These are phyloP conservation scores for Daldinia sp. DNA, from an alignment of 2,329 filamentous ascomycete species.

Conservation along the genomic window DNA sequence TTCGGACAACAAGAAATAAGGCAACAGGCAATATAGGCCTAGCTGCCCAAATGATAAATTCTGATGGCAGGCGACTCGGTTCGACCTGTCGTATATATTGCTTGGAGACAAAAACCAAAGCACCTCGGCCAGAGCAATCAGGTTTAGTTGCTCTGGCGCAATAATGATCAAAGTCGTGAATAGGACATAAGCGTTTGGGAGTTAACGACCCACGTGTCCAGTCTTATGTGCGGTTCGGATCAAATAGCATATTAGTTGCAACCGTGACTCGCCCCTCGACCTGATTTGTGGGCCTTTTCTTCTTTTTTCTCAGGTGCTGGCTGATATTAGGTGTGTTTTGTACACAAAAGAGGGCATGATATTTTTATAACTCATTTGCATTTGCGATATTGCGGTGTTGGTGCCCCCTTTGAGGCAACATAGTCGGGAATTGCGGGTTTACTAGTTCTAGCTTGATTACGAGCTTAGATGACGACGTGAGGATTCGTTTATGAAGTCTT, in stretches of 20 bases:
- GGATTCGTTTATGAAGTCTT: neutral
- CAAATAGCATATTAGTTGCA: constrained; percentile 6
- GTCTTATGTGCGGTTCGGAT: constrained; percentile 22
- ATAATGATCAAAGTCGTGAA: constrained; percentile 15
- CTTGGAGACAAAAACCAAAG: constrained; percentile 17
- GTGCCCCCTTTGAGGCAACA: neutral
- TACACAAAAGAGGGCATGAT: neutral
- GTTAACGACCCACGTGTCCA: constrained; percentile 19
- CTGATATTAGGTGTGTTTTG: neutral
- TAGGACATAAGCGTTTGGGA: constrained; percentile 20
- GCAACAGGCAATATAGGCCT: constrained; percentile 20
- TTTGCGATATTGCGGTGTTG: neutral
- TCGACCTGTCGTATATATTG: constrained; percentile 16
- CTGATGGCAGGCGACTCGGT: constrained; percentile 3
- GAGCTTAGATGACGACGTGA: constrained; percentile 2
- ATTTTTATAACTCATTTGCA: neutral
- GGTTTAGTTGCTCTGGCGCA: constrained; percentile 5
- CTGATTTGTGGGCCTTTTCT: neutral
- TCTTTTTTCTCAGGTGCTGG: neutral
- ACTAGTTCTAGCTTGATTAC: neutral
- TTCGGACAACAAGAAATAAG: constrained; percentile 35
- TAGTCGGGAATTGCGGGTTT: neutral
- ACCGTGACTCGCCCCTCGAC: neutral
- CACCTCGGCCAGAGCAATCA: constrained; percentile 3
- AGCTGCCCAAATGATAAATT: constrained; percentile 11